Conservation (phyloP, 2,329 filamentous ascomycete genomes). For the Furcasterigmium sp. region DNA sequence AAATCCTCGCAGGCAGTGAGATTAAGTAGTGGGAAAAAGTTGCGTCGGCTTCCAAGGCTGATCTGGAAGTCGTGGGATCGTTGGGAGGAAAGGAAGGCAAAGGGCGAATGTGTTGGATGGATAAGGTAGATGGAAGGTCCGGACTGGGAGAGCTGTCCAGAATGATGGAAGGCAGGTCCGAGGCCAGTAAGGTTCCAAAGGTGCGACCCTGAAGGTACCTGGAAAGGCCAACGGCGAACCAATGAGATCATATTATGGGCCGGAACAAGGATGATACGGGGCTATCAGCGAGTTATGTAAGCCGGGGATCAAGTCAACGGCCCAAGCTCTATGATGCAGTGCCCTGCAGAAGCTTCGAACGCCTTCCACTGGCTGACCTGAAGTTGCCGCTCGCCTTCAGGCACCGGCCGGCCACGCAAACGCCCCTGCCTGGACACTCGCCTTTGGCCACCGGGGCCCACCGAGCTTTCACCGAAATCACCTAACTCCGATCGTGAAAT, state of each 20-base stretch:
- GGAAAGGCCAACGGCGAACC: slow-evolving; percentile 10
- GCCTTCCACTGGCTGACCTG: not conserved
- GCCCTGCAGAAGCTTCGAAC: slow-evolving; percentile 3
- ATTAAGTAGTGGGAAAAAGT: not conserved
- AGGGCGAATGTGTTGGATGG: slow-evolving; percentile 2
- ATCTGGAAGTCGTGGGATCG: not conserved
- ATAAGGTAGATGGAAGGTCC: slow-evolving; percentile 8
- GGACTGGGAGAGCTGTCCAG: slow-evolving; percentile 7
- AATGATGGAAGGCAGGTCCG: slow-evolving; percentile 4
- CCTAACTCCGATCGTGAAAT: too few relatives aligned
- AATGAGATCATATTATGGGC: slow-evolving; percentile 14
- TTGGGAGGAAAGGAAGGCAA: slow-evolving; percentile 2
- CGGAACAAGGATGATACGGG: slow-evolving; percentile 14
- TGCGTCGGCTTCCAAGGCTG: not conserved
- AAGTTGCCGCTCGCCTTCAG: not conserved
- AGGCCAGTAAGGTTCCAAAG: slow-evolving; percentile 6
- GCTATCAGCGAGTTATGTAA: slow-evolving; percentile 10
- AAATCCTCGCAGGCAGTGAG: not conserved
- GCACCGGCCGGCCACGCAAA: slow-evolving; percentile 2
- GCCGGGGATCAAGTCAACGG: slow-evolving; percentile 3
- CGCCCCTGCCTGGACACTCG: not conserved
- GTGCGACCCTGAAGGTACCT: too few relatives aligned
- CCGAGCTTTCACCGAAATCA: not conserved
- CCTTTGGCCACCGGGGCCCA: not conserved
- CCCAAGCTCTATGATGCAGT: slow-evolving; percentile 13